Conservation (phyloP, 2,329 filamentous ascomycete genomes). For the Alternaria sp. region DNA sequence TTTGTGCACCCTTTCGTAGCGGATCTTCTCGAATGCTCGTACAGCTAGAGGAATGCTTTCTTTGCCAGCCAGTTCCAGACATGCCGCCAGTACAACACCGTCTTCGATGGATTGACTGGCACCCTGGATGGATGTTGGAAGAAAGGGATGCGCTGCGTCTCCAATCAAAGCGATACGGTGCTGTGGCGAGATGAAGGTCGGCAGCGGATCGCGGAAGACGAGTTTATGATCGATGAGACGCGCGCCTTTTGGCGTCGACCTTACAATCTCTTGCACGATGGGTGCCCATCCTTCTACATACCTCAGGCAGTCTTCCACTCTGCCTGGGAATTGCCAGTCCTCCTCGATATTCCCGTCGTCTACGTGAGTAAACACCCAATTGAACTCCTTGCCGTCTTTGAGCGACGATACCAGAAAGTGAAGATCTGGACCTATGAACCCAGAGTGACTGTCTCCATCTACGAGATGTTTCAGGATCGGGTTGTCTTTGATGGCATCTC, state of each 20-base stretch:
- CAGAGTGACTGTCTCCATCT: constrained; percentile 41
- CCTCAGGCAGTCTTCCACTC: constrained; percentile 39
- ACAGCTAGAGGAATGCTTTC: constrained; percentile 29
- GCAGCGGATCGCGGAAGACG: constrained; percentile 60
- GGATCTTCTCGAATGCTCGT: constrained; percentile 41
- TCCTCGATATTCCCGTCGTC: constrained; percentile 48
- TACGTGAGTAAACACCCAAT: constrained; percentile 48
- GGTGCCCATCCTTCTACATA: constrained; percentile 42
- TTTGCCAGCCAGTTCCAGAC: constrained; percentile 35
- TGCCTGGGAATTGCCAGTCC: constrained; percentile 42
- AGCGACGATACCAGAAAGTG: constrained; percentile 46
- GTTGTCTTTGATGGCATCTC: constrained; percentile 34
- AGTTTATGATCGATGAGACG: constrained; percentile 61
- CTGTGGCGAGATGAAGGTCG: constrained; percentile 58
- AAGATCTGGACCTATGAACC: constrained; percentile 44
- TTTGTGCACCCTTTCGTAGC: constrained; percentile 37
- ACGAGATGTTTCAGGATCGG: constrained; percentile 40
- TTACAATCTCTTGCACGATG: constrained; percentile 40
- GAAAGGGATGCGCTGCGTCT: constrained; percentile 61
- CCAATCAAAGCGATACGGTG: constrained; percentile 59
- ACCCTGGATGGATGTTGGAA: constrained; percentile 61
- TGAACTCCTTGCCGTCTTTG: constrained; percentile 45
- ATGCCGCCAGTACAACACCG: constrained; percentile 37
- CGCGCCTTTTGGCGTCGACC: constrained; percentile 39
- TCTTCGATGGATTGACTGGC: constrained; percentile 63